Percentiles rank a stretch among this genome's conserved stretches.
phyloP scores from a whole-genome alignment of 2,329 filamentous ascomycete species.

The Xylaria multiplex region DNA sequence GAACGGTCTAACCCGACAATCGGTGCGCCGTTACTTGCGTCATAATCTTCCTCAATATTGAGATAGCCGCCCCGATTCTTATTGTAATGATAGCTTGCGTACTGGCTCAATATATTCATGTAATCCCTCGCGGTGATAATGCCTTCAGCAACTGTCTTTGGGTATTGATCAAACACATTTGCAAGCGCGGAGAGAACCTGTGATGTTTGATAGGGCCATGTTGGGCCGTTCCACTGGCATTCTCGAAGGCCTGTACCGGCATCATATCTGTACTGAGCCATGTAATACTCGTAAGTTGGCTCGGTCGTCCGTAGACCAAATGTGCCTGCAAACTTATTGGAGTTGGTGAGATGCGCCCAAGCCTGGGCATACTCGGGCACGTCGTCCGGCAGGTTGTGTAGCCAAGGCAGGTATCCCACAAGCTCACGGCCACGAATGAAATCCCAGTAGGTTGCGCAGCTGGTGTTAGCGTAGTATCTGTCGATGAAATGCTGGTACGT shows the following conservation, averaged over 20 bases:
- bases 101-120: conserved; percentile 23
- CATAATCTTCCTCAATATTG: conserved; percentile 34
- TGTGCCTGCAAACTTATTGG: conserved; percentile 13
- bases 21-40: conserved; percentile 15
- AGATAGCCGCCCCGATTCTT: conserved; percentile 32
- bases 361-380: conserved; percentile 18
- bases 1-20: conserved; percentile 32
- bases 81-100: conserved; percentile 29
- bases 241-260: conserved; percentile 20
- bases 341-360: conserved; percentile 27
- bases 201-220: conserved; percentile 33
- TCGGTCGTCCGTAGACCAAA: conserved; percentile 30
- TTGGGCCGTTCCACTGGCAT: conserved; percentile 34
- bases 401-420: conserved; percentile 27
- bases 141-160: conserved; percentile 11
- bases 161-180: conserved; percentile 30
- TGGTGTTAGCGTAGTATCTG: conserved; percentile 21
- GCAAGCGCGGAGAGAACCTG: conserved; percentile 30
- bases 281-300: conserved; percentile 32
- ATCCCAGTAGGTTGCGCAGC: conserved; percentile 29
- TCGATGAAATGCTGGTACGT: conserved; percentile 34
- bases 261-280: conserved; percentile 31
- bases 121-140: conserved; percentile 23
- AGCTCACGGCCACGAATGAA: conserved; percentile 32
- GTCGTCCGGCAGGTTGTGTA: conserved; percentile 30